Conservation (phyloP, 768 basidiomycete genomes). For the Obba rivulosa region DNA sequence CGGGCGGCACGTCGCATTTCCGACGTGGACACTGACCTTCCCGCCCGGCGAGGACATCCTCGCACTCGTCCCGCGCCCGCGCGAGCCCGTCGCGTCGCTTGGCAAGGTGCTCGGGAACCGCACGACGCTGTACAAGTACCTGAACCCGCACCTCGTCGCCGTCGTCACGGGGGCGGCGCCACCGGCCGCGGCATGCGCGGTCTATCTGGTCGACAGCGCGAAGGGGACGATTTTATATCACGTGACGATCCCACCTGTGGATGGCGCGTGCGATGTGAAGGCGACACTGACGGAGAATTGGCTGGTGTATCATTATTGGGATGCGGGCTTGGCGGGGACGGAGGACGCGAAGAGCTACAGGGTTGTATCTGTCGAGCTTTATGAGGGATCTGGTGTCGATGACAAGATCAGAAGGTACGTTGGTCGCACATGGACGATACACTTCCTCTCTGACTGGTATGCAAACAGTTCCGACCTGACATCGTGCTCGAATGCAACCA, state of each 20-base stretch:
- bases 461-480: slow-evolving; percentile 45
- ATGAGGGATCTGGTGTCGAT: slow-evolving; percentile 67
- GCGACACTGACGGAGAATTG: slow-evolving; percentile 82
- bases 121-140: slow-evolving; percentile 88
- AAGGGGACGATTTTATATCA: slow-evolving; percentile 78
- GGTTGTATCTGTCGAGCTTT: slow-evolving; percentile 82
- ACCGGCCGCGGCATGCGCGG: slow-evolving; percentile 37
- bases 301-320: slow-evolving; percentile 86
- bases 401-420: slow-evolving; percentile 69
- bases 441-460: background rate
- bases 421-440: background rate
- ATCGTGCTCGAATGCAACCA: slow-evolving; percentile 47
- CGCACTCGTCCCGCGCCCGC: slow-evolving; percentile 40
- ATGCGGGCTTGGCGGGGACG: slow-evolving; percentile 42
- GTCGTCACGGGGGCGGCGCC: slow-evolving; percentile 47
- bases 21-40: slow-evolving; percentile 64
- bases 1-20: slow-evolving; percentile 44
- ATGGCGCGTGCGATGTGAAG: slow-evolving; percentile 55
- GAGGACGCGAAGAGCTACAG: slow-evolving; percentile 61
- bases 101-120: slow-evolving; percentile 87
- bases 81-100: slow-evolving; percentile 62
- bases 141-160: slow-evolving; percentile 75
- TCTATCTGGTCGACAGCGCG: slow-evolving; percentile 75
- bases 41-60: slow-evolving; percentile 53
- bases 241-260: slow-evolving; percentile 43